phyloP scores from a whole-genome alignment of 2,329 filamentous ascomycete species.

The Apiospora kogelbergensis region DNA sequence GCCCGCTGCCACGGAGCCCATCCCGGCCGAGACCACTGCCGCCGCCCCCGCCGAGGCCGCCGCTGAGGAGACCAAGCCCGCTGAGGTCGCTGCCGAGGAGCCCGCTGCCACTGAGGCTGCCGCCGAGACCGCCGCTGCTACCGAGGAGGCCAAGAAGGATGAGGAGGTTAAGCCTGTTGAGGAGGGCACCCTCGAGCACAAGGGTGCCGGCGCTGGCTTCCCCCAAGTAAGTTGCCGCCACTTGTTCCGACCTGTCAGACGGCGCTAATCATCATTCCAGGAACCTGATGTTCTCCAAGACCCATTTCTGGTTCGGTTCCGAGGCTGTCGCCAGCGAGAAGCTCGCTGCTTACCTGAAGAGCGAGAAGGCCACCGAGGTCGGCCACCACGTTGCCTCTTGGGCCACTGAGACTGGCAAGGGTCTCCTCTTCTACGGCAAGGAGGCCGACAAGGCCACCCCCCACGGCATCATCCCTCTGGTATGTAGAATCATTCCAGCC shows the following conservation, averaged over 20 bases:
- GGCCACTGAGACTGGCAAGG: constrained; percentile 92
- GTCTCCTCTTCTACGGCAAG: constrained; percentile 89
- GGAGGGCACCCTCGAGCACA: constrained; percentile 86
- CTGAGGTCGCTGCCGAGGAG: constrained; percentile 38
- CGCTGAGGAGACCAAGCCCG: constrained; percentile 34
- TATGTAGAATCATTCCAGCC: constrained; percentile 45
- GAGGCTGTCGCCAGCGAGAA: constrained; percentile 73
- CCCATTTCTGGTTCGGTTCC: constrained; percentile 84
- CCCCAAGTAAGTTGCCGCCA: constrained; percentile 72
- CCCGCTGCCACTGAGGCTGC: constrained; percentile 42
- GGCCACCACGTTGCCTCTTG: constrained; percentile 82
- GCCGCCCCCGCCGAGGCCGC: constrained; percentile 38
- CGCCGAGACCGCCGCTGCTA: constrained; percentile 29
- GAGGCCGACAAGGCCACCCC: constrained; percentile 80
- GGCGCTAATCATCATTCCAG: constrained; percentile 41
- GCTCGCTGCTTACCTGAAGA: constrained; percentile 76
- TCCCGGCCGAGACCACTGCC: constrained; percentile 19
- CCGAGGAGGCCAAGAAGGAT: constrained; percentile 42
- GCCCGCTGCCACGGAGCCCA: constrained; percentile 28
- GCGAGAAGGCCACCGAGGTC: constrained; percentile 76
- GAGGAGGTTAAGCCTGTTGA: constrained; percentile 67
- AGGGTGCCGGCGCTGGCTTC: constrained; percentile 75
- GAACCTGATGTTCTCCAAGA: constrained; percentile 88
- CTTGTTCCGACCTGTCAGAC: background rate
- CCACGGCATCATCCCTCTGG: constrained; percentile 80